Base-by-base conservation (phyloP, 345 rosid genomes). In the Gossypium longicalyx region DNA sequence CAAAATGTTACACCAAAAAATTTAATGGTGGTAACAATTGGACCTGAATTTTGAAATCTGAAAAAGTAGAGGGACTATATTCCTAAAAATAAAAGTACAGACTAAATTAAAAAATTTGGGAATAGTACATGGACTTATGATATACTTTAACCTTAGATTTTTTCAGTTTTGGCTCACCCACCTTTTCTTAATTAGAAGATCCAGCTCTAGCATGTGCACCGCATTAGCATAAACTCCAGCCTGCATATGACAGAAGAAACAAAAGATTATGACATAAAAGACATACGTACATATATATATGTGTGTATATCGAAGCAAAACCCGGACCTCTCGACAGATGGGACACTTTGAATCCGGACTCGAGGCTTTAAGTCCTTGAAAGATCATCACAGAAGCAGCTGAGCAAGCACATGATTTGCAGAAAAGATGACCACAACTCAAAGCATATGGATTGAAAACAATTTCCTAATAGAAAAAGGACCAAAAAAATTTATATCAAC, bases 391-490 rank as follows among this genome's bases (percentile, higher is more conserved):
- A 4, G 90, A 89, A 74, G 98, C 96, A 45, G 99, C 94, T 2
- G 93, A 90, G 83, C 99, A 95, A 19, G 90, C 93, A 80, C 99
- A 95, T 19, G 81, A 80, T 76, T 93, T 93, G 85, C 98, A 95
- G 73, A 95, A 93, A 57, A 93, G 89, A 83, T 95, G 99, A 66
- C 98, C 96, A 3, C 99, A 95, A 69, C 86, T 62, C 77, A 92
- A 84, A 64, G 99, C 94, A 45, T 89, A 90, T 0, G 98, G 96
- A 83, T 93, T 90, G 79, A 91, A 95, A 77, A 95, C 89, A 0
- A 79, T 86, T 58, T 91, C 99, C 98, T 95, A 86, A 12, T 54
- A 77, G 51, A 77, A 78, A 68, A 22, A 58, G 12, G 67, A 52
- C 57, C 13, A 8, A 29, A 49, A 60, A 13, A 57, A 9, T 13